Percentiles rank a stretch among this genome's conserved stretches.
phyloP scores from a whole-genome alignment of 129 eudicot species.

The Centrapalus pauciflorus region DNA sequence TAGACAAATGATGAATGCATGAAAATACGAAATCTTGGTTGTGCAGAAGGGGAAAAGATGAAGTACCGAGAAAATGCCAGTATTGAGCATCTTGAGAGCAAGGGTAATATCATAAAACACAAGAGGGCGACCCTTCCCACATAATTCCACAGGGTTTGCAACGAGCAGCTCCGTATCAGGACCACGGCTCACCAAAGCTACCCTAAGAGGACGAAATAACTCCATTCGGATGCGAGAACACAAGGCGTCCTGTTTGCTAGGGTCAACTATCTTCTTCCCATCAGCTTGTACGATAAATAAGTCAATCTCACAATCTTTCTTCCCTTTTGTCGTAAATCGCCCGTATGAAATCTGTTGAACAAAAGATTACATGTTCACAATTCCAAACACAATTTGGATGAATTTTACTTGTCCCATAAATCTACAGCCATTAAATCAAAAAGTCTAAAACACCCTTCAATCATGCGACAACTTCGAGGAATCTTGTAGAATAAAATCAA shows the following conservation, averaged over 20 bases:
- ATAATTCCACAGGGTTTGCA: slow-evolving; percentile 87
- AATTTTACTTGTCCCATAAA: not conserved
- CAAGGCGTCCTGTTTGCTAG: slow-evolving; percentile 52
- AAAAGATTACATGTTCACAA: not conserved
- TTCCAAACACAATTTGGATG: not conserved
- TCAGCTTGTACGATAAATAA: slow-evolving; percentile 72
- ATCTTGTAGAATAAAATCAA: not conserved
- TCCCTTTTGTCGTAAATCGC: slow-evolving; percentile 48
- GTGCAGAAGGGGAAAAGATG: slow-evolving; percentile 5
- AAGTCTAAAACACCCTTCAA: not conserved
- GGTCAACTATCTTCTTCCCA: slow-evolving; percentile 75
- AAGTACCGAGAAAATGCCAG: slow-evolving; percentile 68
- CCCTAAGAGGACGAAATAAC: slow-evolving; percentile 65
- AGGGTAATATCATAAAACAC: slow-evolving; percentile 86
- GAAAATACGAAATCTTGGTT: not conserved
- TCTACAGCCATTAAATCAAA: not conserved
- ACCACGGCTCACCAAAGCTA: slow-evolving; percentile 72
- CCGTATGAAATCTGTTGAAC: slow-evolving; percentile 59
- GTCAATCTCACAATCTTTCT: slow-evolving; percentile 68
- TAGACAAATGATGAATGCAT: not conserved
- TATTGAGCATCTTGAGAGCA: slow-evolving; percentile 80
- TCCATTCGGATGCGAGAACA: slow-evolving; percentile 65
- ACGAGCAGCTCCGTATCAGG: slow-evolving; percentile 92
- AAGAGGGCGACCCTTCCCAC: slow-evolving; percentile 88
- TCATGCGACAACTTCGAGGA: not conserved